Percentiles rank a stretch among this genome's conserved stretches.
Conservation (phyloP, 2,329 filamentous ascomycete genomes). For the Arthrinium phaeospermum region DNA sequence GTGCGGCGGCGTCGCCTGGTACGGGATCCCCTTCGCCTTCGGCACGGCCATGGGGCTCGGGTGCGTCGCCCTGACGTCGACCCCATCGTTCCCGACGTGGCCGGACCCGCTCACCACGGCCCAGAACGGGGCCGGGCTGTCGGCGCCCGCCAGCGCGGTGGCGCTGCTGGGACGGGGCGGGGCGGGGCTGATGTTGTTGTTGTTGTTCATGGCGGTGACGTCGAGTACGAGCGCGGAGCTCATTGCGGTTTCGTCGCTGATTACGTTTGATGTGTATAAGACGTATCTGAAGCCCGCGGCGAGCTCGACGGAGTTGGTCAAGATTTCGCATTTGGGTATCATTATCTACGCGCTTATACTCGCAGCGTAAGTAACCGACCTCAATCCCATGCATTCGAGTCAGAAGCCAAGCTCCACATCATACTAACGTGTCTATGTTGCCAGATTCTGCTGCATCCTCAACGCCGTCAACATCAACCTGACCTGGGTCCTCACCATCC, state of each 20-base stretch:
- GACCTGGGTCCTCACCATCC: conserved; percentile 46
- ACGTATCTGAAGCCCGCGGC: conserved; percentile 43
- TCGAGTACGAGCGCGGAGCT: conserved; percentile 49
- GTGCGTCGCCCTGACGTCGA: conserved; percentile 38
- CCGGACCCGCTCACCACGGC: conserved; percentile 37
- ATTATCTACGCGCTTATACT: conserved; percentile 40
- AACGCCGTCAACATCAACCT: conserved; percentile 44
- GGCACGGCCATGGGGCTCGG: conserved; percentile 43
- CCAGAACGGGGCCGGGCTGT: conserved; percentile 40
- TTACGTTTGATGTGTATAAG: conserved; percentile 48
- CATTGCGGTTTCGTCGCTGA: conserved; percentile 45
- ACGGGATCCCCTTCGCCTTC: conserved; percentile 44
- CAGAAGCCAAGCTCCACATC: too few species aligned
- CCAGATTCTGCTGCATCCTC: conserved; percentile 41
- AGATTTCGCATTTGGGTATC: conserved; percentile 41
- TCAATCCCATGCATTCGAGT: too few species aligned
- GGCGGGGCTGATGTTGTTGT: conserved; percentile 42
- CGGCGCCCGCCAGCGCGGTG: conserved; percentile 38
- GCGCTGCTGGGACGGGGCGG: conserved; percentile 44
- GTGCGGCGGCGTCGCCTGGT: conserved; percentile 47
- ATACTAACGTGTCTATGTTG: neutral
- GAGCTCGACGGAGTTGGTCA: conserved; percentile 38
- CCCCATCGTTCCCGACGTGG: conserved; percentile 37
- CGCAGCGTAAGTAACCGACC: conserved; percentile 30
- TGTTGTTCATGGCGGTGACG: conserved; percentile 55